These are phyloP conservation scores for Entomortierella parvispora DNA, from an alignment of 192 early-diverging fungal species.

Conservation along the genomic window DNA sequence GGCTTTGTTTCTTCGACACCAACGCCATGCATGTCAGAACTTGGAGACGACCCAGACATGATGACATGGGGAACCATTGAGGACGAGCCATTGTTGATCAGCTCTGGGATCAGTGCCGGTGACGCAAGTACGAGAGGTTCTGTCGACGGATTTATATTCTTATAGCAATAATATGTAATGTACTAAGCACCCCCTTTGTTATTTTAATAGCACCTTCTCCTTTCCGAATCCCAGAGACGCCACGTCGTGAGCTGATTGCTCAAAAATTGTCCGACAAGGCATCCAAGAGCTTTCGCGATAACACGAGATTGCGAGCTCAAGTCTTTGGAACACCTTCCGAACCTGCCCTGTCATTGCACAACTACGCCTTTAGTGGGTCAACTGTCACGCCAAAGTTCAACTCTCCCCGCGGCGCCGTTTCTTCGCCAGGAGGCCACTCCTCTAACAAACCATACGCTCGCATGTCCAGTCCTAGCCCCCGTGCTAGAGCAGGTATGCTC, in stretches of 20 bases:
- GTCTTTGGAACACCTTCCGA: conserved; percentile 31
- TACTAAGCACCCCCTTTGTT: no score
- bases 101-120: conserved; percentile 15
- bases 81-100: conserved; percentile 78
- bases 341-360: conserved; percentile 23
- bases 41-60: conserved; percentile 71
- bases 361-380: conserved; percentile 20
- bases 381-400: conserved; percentile 39
- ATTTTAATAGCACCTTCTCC: conserved; percentile 31
- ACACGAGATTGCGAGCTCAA: conserved; percentile 27
- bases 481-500: conserved; percentile 37
- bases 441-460: conserved; percentile 1
- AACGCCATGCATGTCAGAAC: conserved; percentile 64
- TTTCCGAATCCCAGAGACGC: conserved; percentile 71
- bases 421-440: neutral
- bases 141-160: no score
- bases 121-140: conserved; percentile 5
- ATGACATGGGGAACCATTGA: conserved; percentile 92
- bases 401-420: conserved; percentile 9
- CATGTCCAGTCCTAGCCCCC: conserved; percentile 39
- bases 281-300: conserved; percentile 60
- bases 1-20: conserved; percentile 78
- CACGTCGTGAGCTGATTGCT: conserved; percentile 70
- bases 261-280: conserved; percentile 70
- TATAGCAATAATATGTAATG: no score